Conservation (phyloP, 169 alveolate species). For the Eimeria necatrix region DNA sequence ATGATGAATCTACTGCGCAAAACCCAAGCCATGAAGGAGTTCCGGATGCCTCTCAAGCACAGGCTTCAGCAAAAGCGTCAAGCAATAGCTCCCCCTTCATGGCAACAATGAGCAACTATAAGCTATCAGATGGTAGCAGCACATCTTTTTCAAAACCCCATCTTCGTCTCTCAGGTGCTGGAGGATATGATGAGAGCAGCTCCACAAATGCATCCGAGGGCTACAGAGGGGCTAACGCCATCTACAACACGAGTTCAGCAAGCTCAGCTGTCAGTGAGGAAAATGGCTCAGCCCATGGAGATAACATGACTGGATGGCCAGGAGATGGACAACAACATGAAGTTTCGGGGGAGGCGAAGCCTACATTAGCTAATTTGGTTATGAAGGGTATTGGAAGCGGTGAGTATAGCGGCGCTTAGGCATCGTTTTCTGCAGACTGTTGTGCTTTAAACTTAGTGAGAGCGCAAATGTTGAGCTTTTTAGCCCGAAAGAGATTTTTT, state of each 20-base stretch:
- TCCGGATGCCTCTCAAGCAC: neutral
- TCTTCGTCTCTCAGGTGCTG: neutral
- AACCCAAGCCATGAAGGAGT: neutral
- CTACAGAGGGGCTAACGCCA: neutral
- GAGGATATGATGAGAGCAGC: neutral
- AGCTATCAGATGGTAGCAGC: neutral
- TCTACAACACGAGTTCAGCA: neutral
- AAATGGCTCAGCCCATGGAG: neutral
- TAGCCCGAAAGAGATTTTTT: neutral
- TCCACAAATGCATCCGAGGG: too few relatives aligned
- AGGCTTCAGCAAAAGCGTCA: neutral
- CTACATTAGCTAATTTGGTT: conserved; percentile 9
- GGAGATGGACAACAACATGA: neutral
- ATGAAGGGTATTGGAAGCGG: conserved; percentile 40
- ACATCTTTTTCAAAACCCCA: neutral
- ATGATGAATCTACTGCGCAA: neutral
- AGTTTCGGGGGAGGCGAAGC: neutral
- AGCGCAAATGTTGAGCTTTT: neutral
- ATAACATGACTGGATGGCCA: neutral
- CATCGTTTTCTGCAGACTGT: neutral
- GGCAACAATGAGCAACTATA: neutral
- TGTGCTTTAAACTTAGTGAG: neutral
- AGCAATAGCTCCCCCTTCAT: neutral
- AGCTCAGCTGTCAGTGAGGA: neutral
- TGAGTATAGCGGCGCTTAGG: conserved; percentile 3